Percentiles rank a stretch among this genome's conserved stretches.
phyloP scores from a whole-genome alignment of 345 rosid genomes.

The Euphorbia lathyris region DNA sequence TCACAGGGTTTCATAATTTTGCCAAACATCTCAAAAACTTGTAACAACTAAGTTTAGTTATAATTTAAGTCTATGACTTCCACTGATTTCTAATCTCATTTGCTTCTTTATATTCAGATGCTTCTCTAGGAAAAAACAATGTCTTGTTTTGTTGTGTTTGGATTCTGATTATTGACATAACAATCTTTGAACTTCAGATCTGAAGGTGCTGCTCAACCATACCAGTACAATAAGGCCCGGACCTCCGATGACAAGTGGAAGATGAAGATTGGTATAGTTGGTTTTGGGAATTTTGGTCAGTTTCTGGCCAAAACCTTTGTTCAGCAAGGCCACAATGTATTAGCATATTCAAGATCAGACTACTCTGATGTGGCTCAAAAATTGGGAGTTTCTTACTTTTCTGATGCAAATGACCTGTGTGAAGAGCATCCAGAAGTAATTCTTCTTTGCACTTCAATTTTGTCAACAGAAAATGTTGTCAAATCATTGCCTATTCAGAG shows the following conservation, averaged over 20 bases:
- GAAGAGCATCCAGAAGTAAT: slow-evolving; percentile 86
- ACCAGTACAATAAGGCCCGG: slow-evolving; percentile 21
- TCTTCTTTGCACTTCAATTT: slow-evolving; percentile 70
- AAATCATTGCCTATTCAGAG: slow-evolving; percentile 67
- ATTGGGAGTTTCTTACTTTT: slow-evolving; percentile 55
- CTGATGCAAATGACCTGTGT: slow-evolving; percentile 60
- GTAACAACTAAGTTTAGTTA: too few relatives aligned
- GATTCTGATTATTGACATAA: background rate
- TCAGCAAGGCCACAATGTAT: slow-evolving; percentile 60
- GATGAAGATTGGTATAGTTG: slow-evolving; percentile 70
- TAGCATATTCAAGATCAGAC: slow-evolving; percentile 70
- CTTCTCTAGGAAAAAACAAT: background rate
- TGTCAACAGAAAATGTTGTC: slow-evolving; percentile 68
- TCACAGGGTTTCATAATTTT: too few relatives aligned
- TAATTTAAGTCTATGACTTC: background rate
- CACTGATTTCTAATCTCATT: too few relatives aligned
- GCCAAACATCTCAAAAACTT: background rate
- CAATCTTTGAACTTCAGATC: slow-evolving; percentile 6
- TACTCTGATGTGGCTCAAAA: slow-evolving; percentile 50
- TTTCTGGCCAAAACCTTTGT: slow-evolving; percentile 61
- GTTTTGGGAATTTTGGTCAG: slow-evolving; percentile 82
- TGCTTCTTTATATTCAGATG: too few relatives aligned
- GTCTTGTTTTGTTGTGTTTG: background rate
- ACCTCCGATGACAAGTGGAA: slow-evolving; percentile 37
- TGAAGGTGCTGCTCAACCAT: slow-evolving; percentile 10